These are phyloP conservation scores for Aechmea fasciata DNA, from an alignment of 176 grass and related monocot species.

Conservation along the genomic window DNA sequence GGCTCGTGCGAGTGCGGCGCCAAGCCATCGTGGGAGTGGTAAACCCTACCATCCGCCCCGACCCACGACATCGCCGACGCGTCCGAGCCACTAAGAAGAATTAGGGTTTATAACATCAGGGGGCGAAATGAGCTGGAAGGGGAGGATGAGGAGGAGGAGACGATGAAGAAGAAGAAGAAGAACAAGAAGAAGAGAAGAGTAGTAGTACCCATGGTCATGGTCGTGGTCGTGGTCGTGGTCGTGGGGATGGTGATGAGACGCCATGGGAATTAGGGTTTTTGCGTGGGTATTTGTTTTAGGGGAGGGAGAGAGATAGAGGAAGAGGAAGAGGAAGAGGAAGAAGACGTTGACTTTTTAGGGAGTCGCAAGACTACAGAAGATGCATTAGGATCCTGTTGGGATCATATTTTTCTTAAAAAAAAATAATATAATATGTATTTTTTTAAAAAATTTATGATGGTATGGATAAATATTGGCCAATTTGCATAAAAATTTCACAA, in stretches of 20 bases:
- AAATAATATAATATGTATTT: no score
- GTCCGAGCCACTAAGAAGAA: background rate
- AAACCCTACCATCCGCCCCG: conserved; percentile 64
- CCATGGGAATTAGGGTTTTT: conserved; percentile 26
- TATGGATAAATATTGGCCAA: no score
- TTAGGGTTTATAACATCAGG: background rate
- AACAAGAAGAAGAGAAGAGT: conserved; percentile 6
- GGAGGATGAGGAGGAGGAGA: background rate
- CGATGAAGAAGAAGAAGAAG: background rate
- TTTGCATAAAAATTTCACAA: no score
- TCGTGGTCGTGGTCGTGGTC: conserved; percentile 17
- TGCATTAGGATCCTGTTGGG: no score
- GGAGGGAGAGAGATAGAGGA: no score
- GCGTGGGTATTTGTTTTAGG: no score
- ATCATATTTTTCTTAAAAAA: no score
- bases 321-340: no score
- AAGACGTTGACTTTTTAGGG: no score
- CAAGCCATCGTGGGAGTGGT: conserved; percentile 88
- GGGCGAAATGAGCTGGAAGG: background rate
- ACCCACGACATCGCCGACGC: conserved; percentile 40
- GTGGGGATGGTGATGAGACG: conserved; percentile 43
- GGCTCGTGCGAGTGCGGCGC: conserved; percentile 95
- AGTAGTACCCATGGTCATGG: conserved; percentile 32
- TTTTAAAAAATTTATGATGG: no score
- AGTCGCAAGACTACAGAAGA: no score